Evolutionary conservation across 441 rosid genomes (phyloP), one percentile per base, ranked within the genome.

Genomic region (Mallotus japonicus): DNA sequence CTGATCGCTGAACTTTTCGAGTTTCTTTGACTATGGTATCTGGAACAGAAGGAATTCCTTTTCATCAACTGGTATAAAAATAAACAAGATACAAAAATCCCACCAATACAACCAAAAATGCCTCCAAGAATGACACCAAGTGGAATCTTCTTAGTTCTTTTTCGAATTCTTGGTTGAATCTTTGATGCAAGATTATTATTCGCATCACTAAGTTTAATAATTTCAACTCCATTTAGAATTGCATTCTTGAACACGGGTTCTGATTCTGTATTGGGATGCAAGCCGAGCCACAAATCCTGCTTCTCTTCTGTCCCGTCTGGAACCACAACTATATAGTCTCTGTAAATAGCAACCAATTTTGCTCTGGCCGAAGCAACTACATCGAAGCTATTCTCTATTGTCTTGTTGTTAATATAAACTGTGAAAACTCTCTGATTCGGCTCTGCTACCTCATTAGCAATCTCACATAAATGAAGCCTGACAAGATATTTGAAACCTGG

Each of bases 401-500:
- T 75, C 17, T 17, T 32, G 40, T 70, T 66, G 71, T 69, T 73
- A 13, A 79, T 73, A 46, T 22, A 64, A 53, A 81, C 19, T 0
- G 7, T 17, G 49, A 77, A 81, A 20, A 32, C 73, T 70, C 81
- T 71, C 22, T 79, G 72, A 10, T 59, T 62, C 2, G 11, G 2
- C 2, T 14, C 10, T 2, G 42, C 53, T 5, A 77, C 56, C 24
- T 24, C 24, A 10, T 71, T 10, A n/a, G 51, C 50, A 53, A 80
- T 71, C 71, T 82, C 83, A 62, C 79, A 72, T 58, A 81, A 72
- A 62, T 84, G 81, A 44, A 84, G 71, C 72, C 80, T 71, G 55
- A 78, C 69, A 62, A 73, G 74, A 69, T 78, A 83, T 60, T 44
- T 15, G 53, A 80, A 80, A 34, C 86, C 79, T 2, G 77, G 50